Conservation (phyloP, 768 basidiomycete species). For the Daedaleopsis sinensis region DNA sequence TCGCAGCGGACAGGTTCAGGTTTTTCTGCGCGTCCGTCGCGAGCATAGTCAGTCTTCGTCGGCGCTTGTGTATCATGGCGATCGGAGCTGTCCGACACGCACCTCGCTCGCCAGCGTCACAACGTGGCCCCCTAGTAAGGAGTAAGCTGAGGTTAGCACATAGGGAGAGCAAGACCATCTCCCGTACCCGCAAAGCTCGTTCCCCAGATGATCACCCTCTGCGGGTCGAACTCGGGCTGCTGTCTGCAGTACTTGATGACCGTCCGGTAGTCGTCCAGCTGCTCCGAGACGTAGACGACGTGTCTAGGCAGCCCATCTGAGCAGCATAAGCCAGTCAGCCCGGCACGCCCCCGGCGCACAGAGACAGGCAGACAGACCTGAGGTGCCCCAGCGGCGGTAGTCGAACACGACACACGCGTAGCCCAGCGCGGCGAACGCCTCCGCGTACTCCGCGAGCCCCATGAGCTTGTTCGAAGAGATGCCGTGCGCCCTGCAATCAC, state of each 20-base stretch:
- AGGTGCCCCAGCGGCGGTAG: conserved; percentile 42
- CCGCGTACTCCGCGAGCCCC: conserved; percentile 34
- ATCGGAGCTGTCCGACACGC: neutral
- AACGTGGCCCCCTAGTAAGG: conserved; percentile 33
- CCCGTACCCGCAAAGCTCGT: conserved; percentile 36
- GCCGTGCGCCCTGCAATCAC: conserved; percentile 37
- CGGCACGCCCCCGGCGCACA: no score
- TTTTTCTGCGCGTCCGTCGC: conserved; percentile 18
- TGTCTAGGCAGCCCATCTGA: conserved; percentile 37
- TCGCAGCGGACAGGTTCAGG: conserved; percentile 33
- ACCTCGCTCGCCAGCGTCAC: conserved; percentile 36
- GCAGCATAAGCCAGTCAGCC: neutral
- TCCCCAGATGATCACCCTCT: conserved; percentile 39
- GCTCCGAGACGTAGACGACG: conserved; percentile 33
- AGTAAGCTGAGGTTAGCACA: neutral
- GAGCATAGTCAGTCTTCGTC: neutral
- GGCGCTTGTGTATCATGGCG: no score
- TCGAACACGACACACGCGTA: conserved; percentile 41
- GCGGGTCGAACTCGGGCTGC: conserved; percentile 34
- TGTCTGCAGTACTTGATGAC: conserved; percentile 37
- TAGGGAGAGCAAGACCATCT: neutral
- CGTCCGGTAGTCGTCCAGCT: conserved; percentile 41
- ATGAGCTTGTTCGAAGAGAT: conserved; percentile 36
- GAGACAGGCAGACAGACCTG: conserved; percentile 25
- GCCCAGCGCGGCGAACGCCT: conserved; percentile 33